A percentile compares a stretch with the other conserved stretches of the same genome.
These are phyloP conservation scores for Sicyos edulis DNA, from an alignment of 306 rosid genomes.

Conservation along the genomic window DNA sequence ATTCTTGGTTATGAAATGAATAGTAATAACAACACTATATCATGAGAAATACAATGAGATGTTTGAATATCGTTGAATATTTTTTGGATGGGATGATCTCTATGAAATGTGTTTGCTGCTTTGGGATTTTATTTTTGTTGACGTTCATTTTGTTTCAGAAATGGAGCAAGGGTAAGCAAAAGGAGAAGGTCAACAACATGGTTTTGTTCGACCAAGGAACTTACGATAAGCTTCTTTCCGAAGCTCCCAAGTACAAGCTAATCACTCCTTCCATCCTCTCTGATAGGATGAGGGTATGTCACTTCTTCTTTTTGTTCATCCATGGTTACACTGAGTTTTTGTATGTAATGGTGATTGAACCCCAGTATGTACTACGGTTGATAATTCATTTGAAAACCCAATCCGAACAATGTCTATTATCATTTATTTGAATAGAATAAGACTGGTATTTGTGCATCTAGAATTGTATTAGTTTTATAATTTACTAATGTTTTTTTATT, in stretches of 20 bases:
- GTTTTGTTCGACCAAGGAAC: constrained; percentile 39
- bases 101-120: too few relatives aligned
- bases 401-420: background rate
- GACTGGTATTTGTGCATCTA: background rate
- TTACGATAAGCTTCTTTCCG: constrained; percentile 37
- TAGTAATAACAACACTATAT: background rate
- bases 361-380: too few relatives aligned
- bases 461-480: background rate
- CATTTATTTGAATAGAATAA: background rate
- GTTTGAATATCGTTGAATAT: background rate
- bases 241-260: constrained; percentile 41
- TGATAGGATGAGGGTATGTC: constrained; percentile 34
- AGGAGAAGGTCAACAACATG: constrained; percentile 48
- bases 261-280: background rate
- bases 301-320: background rate
- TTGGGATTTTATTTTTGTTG: too few relatives aligned
- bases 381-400: too few relatives aligned
- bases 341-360: too few relatives aligned
- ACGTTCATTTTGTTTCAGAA: constrained; percentile 16
- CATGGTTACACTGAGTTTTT: background rate
- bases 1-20: background rate
- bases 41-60: background rate
- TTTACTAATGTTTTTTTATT: background rate
- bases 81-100: too few relatives aligned
- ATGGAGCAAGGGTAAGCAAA: constrained; percentile 54